Evolutionary conservation across 768 basidiomycete species (phyloP).

Genomic region (Mycena epipterygia): DNA sequence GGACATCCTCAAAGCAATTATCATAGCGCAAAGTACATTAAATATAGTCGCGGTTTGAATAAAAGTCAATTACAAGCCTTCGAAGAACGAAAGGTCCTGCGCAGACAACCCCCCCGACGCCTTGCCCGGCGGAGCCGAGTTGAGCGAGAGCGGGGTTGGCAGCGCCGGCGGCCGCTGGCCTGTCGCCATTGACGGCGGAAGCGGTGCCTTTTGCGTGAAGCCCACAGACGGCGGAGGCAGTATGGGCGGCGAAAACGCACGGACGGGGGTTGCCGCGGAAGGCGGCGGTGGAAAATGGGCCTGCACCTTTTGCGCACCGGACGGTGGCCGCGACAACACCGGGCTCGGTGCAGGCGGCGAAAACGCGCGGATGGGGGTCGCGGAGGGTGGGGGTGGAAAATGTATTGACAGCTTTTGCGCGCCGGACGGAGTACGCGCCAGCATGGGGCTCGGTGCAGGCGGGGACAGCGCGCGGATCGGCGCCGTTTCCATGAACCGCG

Average conservation of each 20-base stretch:
- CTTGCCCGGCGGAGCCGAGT: constrained; percentile 42
- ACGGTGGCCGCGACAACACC: background rate
- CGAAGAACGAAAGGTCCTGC: constrained; percentile 91
- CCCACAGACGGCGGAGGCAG: background rate
- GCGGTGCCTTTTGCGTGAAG: constrained; percentile 11
- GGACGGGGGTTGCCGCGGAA: background rate
- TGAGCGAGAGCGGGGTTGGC: constrained; percentile 27
- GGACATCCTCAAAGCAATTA: constrained; percentile 8
- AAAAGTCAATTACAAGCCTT: constrained; percentile 67
- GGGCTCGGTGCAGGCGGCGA: constrained; percentile 8
- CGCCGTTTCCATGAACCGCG: constrained; percentile 40
- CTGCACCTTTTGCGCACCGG: constrained; percentile 35
- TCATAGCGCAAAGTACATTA: constrained; percentile 25
- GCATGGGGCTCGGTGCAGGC: constrained; percentile 13
- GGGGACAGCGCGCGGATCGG: constrained; percentile 26
- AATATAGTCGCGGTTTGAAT: constrained; percentile 2
- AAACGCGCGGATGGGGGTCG: constrained; percentile 11
- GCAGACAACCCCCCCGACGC: constrained; percentile 74
- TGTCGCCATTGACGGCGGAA: constrained; percentile 4
- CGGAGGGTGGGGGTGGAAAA: constrained; percentile 22
- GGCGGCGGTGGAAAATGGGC: background rate
- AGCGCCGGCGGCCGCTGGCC: constrained; percentile 30
- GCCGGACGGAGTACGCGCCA: background rate
- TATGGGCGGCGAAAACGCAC: constrained; percentile 14
- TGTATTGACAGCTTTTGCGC: background rate